Evolutionary conservation across 345 rosid genomes (phyloP).

Genomic region (Eucalyptus caleyi): DNA sequence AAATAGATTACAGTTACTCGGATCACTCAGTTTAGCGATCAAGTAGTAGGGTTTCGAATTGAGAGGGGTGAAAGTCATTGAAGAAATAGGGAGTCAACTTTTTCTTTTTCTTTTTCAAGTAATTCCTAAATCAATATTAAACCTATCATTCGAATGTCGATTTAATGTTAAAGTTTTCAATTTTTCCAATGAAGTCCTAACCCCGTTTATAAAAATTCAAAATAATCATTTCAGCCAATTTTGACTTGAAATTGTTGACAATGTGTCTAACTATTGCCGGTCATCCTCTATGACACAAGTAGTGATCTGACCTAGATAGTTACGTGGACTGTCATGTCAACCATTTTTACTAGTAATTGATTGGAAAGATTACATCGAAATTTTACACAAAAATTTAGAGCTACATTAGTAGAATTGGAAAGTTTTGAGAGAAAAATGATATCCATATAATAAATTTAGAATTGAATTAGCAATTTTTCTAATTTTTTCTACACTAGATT

Average conservation of each 20-base stretch:
- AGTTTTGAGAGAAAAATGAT: background rate
- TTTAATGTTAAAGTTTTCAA: background rate
- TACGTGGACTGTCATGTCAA: background rate
- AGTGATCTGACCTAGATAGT: background rate
- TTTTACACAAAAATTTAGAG: background rate
- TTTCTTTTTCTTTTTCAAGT: background rate
- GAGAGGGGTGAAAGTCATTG: background rate
- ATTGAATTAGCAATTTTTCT: background rate
- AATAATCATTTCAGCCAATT: background rate
- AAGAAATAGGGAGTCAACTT: background rate
- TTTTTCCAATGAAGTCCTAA: background rate
- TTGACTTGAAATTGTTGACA: background rate
- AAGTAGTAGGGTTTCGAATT: background rate
- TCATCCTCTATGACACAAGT: background rate
- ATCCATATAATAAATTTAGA: background rate
- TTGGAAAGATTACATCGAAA: background rate
- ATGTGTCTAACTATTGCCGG: rapidly evolving
- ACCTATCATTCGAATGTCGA: background rate
- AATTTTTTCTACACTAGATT: background rate
- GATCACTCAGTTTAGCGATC: background rate
- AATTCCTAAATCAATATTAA: background rate
- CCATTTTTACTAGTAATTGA: background rate
- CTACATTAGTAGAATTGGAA: background rate
- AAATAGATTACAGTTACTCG: background rate
- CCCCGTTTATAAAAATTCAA: background rate